Evolutionary conservation across 305 asterid genomes (phyloP), one percentile per base, ranked within the genome.

Genomic region (Coffea humblotiana): DNA sequence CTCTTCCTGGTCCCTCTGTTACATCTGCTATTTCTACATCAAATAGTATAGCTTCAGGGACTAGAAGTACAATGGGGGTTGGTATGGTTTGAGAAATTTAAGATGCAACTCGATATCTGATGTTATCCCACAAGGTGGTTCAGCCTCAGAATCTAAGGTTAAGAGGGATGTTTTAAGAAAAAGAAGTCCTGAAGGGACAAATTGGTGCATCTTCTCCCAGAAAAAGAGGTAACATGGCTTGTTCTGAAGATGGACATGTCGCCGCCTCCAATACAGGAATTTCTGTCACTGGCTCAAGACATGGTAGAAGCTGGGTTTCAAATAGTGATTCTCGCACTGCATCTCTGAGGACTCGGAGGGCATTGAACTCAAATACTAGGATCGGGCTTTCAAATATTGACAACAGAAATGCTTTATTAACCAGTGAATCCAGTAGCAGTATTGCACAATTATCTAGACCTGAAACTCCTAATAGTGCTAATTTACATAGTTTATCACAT

Each of bases 61-160:
- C 86, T 2, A 80, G 81, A 90, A 77, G 75, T 77, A 69, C 49
- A 87, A 70, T 73, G 86, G 91, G 61, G 80, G 75, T 76, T 82
- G 89, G 78, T 77, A 79, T 79, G 82, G 90, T 63, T 75, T 82
- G 79, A 90, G 82, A 85, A 89, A 83, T 87, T 78, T 83, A 74
- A 89, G 89, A 83, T 88, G 86, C 81, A 89, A 79, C 66, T 83
- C 92, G 32, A 72, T 68, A 56, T 86, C 95, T 14, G 89, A 85
- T 80, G 86, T 75, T 80, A 67, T 87, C 72, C 87, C 85, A 49
- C 80, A 84, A 74, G 85, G 85, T 76, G 83, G 87, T 82, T 80
- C 90, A 8, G 72, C 85, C n/a, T 83, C 80, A 37, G 86, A 90
- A 74, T 66, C 93, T 32, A 89, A 88, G 74, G 79, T 84, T 70